phyloP scores from a whole-genome alignment of 2,329 filamentous ascomycete genomes.

The Venturia aucupariae region DNA sequence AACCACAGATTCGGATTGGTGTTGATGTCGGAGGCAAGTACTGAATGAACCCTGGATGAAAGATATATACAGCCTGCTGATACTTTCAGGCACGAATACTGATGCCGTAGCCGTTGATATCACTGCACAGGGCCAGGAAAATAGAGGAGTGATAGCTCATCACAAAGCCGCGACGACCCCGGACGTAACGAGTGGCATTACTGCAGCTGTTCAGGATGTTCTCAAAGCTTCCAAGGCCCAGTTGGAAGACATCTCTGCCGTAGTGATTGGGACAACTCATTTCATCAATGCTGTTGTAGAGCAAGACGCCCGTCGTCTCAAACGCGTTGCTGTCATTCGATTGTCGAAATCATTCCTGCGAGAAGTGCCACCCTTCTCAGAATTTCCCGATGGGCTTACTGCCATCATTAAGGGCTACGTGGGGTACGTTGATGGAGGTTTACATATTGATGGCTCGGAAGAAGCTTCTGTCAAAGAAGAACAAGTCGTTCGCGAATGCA shows the following conservation, averaged over 20 bases:
- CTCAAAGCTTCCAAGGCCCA: slow-evolving; percentile 23
- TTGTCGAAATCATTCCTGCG: slow-evolving; percentile 39
- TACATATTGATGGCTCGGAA: slow-evolving; percentile 36
- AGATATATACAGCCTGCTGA: not conserved
- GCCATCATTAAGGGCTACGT: slow-evolving; percentile 39
- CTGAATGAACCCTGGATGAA: not conserved
- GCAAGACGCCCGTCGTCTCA: slow-evolving; percentile 39
- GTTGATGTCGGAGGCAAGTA: slow-evolving; percentile 34
- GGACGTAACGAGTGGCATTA: slow-evolving; percentile 30
- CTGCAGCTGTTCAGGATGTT: slow-evolving; percentile 28
- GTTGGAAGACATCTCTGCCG: slow-evolving; percentile 30
- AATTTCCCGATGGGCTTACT: slow-evolving; percentile 39
- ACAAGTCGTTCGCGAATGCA: slow-evolving; percentile 37
- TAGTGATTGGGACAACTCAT: slow-evolving; percentile 44
- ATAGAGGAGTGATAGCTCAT: slow-evolving; percentile 24
- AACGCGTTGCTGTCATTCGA: slow-evolving; percentile 44
- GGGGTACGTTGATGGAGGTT: slow-evolving; percentile 38
- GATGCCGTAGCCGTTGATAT: slow-evolving; percentile 26
- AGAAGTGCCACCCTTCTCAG: slow-evolving; percentile 41
- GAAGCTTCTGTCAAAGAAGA: slow-evolving; percentile 34
- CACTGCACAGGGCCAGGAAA: slow-evolving; percentile 20
- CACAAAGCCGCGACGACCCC: slow-evolving; percentile 31
- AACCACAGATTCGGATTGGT: slow-evolving; percentile 29
- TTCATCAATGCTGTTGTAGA: slow-evolving; percentile 45
- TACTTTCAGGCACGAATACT: slow-evolving; percentile 24